Base-by-base conservation (phyloP, 352 stramenopile genomes). In the Phytopythium mirpurense region DNA sequence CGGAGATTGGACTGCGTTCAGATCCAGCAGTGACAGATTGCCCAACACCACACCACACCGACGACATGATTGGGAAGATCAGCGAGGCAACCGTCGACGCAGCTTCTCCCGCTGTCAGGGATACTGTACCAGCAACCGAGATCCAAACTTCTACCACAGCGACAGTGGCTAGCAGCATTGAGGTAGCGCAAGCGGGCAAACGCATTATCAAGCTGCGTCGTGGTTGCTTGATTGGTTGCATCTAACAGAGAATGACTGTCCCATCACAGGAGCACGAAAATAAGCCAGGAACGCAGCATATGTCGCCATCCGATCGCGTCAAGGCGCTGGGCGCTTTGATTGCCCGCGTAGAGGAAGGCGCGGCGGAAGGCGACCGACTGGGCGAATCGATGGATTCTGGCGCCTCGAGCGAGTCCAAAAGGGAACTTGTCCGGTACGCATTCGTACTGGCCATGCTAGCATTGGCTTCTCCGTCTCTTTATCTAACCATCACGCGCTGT, bases 281-380 rank as follows among this genome's bases (percentile, higher is more conserved):
- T n/a, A 27, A n/a, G 45, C 59, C 55, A 27, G 42, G 65, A 18
- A 70, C 70, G 10, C 63, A 80, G 40, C 72, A 70, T 16, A 41
- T 86, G 10, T 78, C 76, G 0, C 70, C 73, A 56, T 54, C 68
- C 1, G 74, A 90, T 42, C 66, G 74, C 48, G 49, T 76, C 21
- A 90, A 87, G 57, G 78, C 70, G 12, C 54, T 92, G 1, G 68
- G 53, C 27, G 68, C 67, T 34, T 59, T 92, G 19, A 75, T 85
- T 21, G 56, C 57, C 23, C 77, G 79, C 4, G 71, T 88, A 10
- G 82, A 92, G 70, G 74, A 82, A 57, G 74, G 77, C 16, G 65
- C 70, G 6, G 63, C 45, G 6, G 78, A 88, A 41, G 79, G 79
- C 29, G 79, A 92, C 26, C 70, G 64, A 5, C 49, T 87, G 44